A percentile compares a stretch with the other conserved stretches of the same genome.
phyloP scores from a whole-genome alignment of 257 asterid species.

The Verbena officinalis region DNA sequence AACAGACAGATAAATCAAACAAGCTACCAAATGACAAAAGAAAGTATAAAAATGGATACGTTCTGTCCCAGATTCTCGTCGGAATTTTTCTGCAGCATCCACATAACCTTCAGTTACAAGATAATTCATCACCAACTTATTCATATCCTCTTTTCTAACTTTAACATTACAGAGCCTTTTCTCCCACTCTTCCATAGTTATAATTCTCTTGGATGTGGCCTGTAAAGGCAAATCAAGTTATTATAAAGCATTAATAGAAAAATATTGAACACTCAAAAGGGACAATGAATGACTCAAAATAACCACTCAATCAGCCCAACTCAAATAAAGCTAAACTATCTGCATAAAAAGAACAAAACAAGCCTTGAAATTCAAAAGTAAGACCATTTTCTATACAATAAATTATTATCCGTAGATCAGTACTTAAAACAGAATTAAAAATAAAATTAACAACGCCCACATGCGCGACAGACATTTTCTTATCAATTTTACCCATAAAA shows the following conservation, averaged over 20 bases:
- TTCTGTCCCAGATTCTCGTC: conserved; percentile 79
- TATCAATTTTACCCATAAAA: neutral
- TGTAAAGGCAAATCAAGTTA: conserved; percentile 33
- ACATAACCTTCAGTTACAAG: conserved; percentile 85
- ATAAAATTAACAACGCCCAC: neutral
- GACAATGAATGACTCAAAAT: neutral
- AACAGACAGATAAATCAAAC: neutral
- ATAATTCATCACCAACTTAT: conserved; percentile 83
- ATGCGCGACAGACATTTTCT: neutral
- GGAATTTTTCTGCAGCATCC: conserved; percentile 79
- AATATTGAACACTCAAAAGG: neutral
- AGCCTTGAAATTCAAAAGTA: neutral
- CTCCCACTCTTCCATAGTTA: conserved; percentile 84
- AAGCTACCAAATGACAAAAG: neutral
- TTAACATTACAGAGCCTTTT: conserved; percentile 58
- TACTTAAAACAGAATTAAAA: neutral
- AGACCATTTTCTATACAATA: neutral
- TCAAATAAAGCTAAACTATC: neutral
- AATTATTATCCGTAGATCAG: neutral
- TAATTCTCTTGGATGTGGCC: conserved; percentile 68
- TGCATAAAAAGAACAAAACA: neutral
- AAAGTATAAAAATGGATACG: conserved; percentile 56
- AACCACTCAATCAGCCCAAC: conserved; percentile 12
- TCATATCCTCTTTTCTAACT: conserved; percentile 74
- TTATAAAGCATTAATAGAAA: conserved; percentile 16